Evolutionary conservation across 768 basidiomycete species (phyloP).

Genomic region (Boletus sensibilis): DNA sequence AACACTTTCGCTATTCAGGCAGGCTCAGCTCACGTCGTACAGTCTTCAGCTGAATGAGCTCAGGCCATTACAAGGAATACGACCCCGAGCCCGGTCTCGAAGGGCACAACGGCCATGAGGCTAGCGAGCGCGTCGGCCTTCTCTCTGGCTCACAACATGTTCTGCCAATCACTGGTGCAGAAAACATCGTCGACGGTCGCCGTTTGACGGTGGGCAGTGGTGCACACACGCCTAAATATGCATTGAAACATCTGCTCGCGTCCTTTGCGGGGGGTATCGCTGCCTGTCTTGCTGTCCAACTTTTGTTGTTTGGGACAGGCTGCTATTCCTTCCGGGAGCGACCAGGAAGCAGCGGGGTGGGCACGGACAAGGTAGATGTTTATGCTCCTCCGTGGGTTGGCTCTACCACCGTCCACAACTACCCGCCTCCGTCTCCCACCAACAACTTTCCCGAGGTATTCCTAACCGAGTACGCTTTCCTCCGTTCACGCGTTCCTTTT

Average conservation of each 20-base stretch:
- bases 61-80: conserved; percentile 24
- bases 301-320: conserved; percentile 34
- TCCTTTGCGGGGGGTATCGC: conserved; percentile 57
- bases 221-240: conserved; percentile 15
- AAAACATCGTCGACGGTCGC: conserved; percentile 3
- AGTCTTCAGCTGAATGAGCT: conserved; percentile 2
- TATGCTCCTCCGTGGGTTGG: conserved; percentile 69
- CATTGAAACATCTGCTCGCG: conserved; percentile 36
- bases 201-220: conserved; percentile 14
- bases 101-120: neutral
- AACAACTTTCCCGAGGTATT: conserved; percentile 72
- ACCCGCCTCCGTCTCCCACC: conserved; percentile 71
- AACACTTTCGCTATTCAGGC: neutral
- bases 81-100: conserved; percentile 43
- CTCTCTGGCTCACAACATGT: conserved; percentile 29
- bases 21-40: neutral
- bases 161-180: conserved; percentile 5
- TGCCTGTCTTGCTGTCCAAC: conserved; percentile 50
- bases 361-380: conserved; percentile 25
- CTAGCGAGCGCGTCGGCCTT: conserved; percentile 37
- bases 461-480: conserved; percentile 48
- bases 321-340: conserved; percentile 32
- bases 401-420: conserved; percentile 65
- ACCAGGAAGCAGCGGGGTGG: neutral
- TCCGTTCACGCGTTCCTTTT: too few species aligned